phyloP scores from a whole-genome alignment of 164 flowering plant species.

The Tetracentron sinense region DNA sequence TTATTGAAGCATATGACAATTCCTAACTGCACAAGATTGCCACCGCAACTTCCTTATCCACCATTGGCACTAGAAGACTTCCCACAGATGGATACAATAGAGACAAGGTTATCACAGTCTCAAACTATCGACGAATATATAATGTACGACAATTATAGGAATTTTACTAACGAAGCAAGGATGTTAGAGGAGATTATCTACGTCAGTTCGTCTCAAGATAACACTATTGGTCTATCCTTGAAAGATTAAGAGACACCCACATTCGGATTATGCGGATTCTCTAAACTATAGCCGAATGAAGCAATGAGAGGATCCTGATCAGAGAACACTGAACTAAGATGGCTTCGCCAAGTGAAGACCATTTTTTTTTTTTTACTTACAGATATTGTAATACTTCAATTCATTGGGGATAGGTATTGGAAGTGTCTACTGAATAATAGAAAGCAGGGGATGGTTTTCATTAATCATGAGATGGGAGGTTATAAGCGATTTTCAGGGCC shows the following conservation, averaged over 20 bases:
- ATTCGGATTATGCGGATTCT: not conserved
- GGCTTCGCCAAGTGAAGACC: conserved; percentile 2
- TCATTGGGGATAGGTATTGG: no score
- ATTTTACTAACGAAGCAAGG: conserved; percentile 23
- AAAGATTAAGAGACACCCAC: conserved; percentile 4
- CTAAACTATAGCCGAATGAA: not conserved
- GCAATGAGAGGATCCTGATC: not conserved
- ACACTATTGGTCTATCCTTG: conserved; percentile 14
- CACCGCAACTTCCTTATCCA: conserved; percentile 29
- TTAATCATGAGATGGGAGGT: no score
- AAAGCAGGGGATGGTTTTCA: no score
- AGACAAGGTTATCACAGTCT: conserved; percentile 20
- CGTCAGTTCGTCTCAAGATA: conserved; percentile 37
- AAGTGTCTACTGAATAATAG: no score
- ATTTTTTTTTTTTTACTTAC: conserved; percentile 8
- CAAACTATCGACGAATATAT: conserved; percentile 23
- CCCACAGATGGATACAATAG: conserved; percentile 42
- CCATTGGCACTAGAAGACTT: conserved; percentile 53
- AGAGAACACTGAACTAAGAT: not conserved
- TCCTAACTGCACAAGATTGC: conserved; percentile 16
- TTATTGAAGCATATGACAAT: conserved; percentile 35
- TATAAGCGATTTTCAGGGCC: no score
- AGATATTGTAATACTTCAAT: conserved; percentile 9
- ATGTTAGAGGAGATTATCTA: conserved; percentile 43
- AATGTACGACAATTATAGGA: conserved; percentile 24